A percentile compares a stretch with the other conserved stretches of the same genome.
phyloP scores from a whole-genome alignment of 768 basidiomycete species.

The Chiua virens region DNA sequence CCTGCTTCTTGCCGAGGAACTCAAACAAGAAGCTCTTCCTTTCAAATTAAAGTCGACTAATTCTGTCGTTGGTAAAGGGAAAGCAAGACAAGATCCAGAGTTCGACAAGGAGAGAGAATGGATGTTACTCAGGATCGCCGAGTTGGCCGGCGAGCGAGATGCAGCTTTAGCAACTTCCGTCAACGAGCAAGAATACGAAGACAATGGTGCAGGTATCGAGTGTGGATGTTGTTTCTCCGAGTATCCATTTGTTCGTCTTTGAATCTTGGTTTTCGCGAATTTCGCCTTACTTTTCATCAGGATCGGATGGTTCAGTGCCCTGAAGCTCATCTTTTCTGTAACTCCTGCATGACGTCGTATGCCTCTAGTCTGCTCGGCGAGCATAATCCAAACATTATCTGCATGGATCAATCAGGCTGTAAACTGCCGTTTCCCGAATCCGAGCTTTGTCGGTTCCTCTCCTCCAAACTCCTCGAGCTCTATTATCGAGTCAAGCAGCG shows the following conservation, averaged over 20 bases:
- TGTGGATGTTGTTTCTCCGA: constrained; percentile 85
- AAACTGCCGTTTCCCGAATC: constrained; percentile 63
- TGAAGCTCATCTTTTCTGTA: constrained; percentile 87
- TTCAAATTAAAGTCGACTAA: constrained; percentile 38
- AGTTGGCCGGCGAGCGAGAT: constrained; percentile 26
- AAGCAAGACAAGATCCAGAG: constrained; percentile 41
- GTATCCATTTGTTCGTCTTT: constrained; percentile 63
- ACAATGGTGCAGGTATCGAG: constrained; percentile 64
- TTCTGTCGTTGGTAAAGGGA: constrained; percentile 41
- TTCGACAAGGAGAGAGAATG: constrained; percentile 47
- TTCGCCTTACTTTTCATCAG: constrained; percentile 37
- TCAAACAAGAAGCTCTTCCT: constrained; percentile 30
- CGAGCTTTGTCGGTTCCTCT: constrained; percentile 68
- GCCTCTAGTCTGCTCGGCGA: constrained; percentile 65
- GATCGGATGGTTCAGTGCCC: constrained; percentile 86
- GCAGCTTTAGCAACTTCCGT: constrained; percentile 33
- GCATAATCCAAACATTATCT: constrained; percentile 63
- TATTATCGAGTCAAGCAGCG: constrained; percentile 75
- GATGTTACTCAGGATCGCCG: constrained; percentile 40
- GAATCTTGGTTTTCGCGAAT: background rate
- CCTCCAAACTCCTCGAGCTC: constrained; percentile 62
- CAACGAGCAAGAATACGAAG: constrained; percentile 44
- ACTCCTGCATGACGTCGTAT: constrained; percentile 65
- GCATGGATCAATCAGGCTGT: constrained; percentile 82
- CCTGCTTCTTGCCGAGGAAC: constrained; percentile 45